phyloP scores from a whole-genome alignment of 2,329 filamentous ascomycete genomes.

The Pseudocercospora eumusae region DNA sequence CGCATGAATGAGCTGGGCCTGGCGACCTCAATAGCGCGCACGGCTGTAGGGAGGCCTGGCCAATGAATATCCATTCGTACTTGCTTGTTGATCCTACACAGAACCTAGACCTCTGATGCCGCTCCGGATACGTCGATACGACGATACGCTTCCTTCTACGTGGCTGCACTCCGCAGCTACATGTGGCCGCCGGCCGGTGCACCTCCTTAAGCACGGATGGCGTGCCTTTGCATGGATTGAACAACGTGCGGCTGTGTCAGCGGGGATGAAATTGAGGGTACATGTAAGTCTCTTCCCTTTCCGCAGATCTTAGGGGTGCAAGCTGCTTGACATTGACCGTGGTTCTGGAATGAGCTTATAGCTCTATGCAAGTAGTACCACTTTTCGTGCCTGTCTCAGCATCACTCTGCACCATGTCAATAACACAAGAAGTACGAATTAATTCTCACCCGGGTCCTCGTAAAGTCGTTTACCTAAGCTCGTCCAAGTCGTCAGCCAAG shows the following conservation, averaged over 20 bases:
- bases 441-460: not conserved
- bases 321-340: not conserved
- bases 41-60: not conserved
- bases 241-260: slow-evolving; percentile 8
- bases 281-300: not conserved
- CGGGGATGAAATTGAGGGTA: not conserved
- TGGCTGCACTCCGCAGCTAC: not conserved
- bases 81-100: slow-evolving; percentile 11
- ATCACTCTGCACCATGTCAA: slow-evolving; percentile 1
- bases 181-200: not conserved
- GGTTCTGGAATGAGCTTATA: not conserved
- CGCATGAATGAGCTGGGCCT: not conserved
- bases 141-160: slow-evolving; percentile 1
- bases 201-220: slow-evolving; percentile 9
- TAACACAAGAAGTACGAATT: slow-evolving; percentile 5
- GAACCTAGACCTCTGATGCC: slow-evolving; percentile 6
- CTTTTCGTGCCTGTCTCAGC: not conserved
- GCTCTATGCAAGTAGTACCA: not conserved
- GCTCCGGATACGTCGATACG: not conserved
- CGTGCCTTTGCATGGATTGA: not conserved
- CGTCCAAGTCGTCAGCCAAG: slow-evolving; percentile 1
- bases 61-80: not conserved
- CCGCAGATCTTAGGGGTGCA: not conserved
- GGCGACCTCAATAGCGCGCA: not conserved
- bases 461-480: not conserved